phyloP scores from a whole-genome alignment of 2,329 filamentous ascomycete genomes.

The Phoma herbarum region DNA sequence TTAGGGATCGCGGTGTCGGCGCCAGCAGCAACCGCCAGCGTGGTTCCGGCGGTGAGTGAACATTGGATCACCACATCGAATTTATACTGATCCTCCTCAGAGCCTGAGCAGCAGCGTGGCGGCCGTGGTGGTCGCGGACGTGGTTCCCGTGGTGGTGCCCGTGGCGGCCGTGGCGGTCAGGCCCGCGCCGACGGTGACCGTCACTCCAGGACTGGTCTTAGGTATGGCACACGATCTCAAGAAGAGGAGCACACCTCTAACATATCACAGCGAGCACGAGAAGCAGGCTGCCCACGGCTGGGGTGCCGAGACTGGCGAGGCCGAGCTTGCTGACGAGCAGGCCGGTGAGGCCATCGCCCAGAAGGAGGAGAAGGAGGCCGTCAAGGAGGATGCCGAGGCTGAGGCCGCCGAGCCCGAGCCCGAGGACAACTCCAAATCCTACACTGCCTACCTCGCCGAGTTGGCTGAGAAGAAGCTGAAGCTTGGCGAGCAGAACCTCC shows the following conservation, averaged over 20 bases:
- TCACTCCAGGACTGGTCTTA: constrained; percentile 68
- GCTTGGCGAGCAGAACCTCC: constrained; percentile 74
- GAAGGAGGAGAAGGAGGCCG: constrained; percentile 76
- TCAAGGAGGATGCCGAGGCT: constrained; percentile 48
- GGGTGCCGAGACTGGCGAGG: constrained; percentile 82
- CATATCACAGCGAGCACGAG: constrained; percentile 71
- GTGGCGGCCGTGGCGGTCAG: constrained; percentile 53
- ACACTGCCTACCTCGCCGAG: constrained; percentile 85
- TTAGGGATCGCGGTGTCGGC: constrained; percentile 87
- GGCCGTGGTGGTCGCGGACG: constrained; percentile 56
- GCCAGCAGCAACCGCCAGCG: constrained; percentile 83
- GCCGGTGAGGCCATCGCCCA: constrained; percentile 89
- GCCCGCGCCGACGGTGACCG: constrained; percentile 64
- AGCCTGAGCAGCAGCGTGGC: constrained; percentile 37
- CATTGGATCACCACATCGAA: background rate
- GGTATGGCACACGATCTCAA: constrained; percentile 55
- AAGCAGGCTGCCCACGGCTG: constrained; percentile 91
- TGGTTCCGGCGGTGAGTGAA: constrained; percentile 49
- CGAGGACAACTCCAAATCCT: constrained; percentile 90
- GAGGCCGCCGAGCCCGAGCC: constrained; percentile 63
- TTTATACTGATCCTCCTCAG: constrained; percentile 26
- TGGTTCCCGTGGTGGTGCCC: constrained; percentile 58
- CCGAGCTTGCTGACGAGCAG: constrained; percentile 90
- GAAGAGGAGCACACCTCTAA: constrained; percentile 25
- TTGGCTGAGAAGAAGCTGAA: constrained; percentile 78